Percentiles rank a stretch among this genome's conserved stretches.
phyloP scores from a whole-genome alignment of 2,329 filamentous ascomycete genomes.

The Xylaria sp. region DNA sequence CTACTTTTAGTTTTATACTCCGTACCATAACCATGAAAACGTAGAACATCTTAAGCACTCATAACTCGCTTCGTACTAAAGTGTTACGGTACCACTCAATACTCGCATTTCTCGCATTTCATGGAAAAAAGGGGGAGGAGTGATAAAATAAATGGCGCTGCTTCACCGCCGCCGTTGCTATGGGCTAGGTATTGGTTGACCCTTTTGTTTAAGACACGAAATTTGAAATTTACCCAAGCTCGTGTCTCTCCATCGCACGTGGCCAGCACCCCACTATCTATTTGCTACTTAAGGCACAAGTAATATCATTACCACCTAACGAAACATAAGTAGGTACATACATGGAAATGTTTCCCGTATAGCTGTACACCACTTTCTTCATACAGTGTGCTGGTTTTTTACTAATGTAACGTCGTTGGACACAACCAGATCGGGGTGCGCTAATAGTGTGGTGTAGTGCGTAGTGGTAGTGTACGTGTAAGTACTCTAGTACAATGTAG shows the following conservation, averaged over 20 bases:
- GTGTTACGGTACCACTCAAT: background rate
- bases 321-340: background rate
- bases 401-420: too few species aligned
- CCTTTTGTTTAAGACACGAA: constrained; percentile 19
- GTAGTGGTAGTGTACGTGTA: too few species aligned
- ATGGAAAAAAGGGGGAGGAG: constrained; percentile 5
- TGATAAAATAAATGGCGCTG: constrained; percentile 9
- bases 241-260: constrained; percentile 39
- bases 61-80: too few species aligned
- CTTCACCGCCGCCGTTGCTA: constrained; percentile 25
- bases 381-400: too few species aligned
- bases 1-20: background rate
- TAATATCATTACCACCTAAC: constrained; percentile 5
- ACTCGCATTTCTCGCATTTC: background rate
- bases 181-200: constrained; percentile 7
- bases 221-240: constrained; percentile 28
- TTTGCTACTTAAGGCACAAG: too few species aligned
- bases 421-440: too few species aligned
- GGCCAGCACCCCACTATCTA: constrained; percentile 40
- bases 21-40: background rate
- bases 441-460: too few species aligned
- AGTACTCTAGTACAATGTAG: background rate
- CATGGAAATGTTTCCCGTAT: constrained; percentile 9
- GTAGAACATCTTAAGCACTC: too few species aligned
- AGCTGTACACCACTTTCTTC: background rate